Percentiles rank a stretch among this genome's conserved stretches.
phyloP scores from a whole-genome alignment of 257 asterid genomes.

The Cruciata laevipes region DNA sequence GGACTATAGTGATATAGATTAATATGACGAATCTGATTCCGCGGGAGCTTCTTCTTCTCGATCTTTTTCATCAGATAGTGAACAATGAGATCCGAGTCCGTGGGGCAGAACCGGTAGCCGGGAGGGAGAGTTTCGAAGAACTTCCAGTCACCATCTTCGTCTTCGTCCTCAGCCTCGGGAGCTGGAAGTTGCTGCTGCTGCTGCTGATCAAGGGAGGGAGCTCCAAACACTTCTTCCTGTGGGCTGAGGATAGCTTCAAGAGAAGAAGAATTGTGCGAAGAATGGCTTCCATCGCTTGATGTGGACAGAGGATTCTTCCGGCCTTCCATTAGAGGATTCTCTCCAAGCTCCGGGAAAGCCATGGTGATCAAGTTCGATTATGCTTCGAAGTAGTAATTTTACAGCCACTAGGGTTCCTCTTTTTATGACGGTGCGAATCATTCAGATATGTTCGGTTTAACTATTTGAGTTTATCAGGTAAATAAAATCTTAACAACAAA shows the following conservation, averaged over 20 bases:
- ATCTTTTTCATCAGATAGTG: slow-evolving; percentile 18
- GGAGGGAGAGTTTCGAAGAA: slow-evolving; percentile 20
- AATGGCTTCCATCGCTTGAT: no score
- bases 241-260: background rate
- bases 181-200: background rate
- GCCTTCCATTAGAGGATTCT: background rate
- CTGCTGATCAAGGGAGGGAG: background rate
- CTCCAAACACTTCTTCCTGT: background rate
- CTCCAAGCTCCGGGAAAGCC: background rate
- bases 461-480: background rate
- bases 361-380: background rate
- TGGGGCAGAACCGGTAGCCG: slow-evolving; percentile 25
- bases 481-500: background rate
- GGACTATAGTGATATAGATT: slow-evolving; percentile 24
- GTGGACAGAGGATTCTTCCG: no score
- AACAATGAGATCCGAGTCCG: slow-evolving; percentile 19
- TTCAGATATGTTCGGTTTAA: background rate
- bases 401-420: background rate
- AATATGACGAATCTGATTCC: slow-evolving; percentile 13
- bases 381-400: no score
- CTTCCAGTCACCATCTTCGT: background rate
- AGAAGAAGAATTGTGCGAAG: background rate
- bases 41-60: slow-evolving; percentile 2
- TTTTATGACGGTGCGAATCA: no score
- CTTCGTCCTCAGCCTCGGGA: background rate